Evolutionary conservation across 2,329 filamentous ascomycete genomes (phyloP).

Genomic region (Anthostomella pinea): DNA sequence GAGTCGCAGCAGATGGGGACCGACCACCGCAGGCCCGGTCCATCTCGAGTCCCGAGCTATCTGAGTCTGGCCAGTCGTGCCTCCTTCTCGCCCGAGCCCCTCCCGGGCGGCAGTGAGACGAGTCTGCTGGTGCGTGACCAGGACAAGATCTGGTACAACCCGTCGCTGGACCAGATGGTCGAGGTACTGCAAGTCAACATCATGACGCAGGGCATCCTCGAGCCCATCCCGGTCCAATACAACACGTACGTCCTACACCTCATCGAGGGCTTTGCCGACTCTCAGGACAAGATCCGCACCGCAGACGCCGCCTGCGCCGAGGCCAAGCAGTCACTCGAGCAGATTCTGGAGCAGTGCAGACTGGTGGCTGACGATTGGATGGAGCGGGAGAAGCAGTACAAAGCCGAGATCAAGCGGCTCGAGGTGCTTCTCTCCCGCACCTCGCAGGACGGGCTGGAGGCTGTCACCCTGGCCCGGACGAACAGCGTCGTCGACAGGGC

Average conservation of each 20-base stretch:
- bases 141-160: conserved; percentile 36
- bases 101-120: conserved; percentile 2
- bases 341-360: conserved; percentile 35
- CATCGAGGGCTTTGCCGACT: conserved; percentile 36
- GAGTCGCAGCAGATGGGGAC: background rate
- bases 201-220: conserved; percentile 35
- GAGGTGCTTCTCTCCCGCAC: conserved; percentile 35
- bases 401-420: conserved; percentile 38
- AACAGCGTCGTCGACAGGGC: conserved; percentile 41
- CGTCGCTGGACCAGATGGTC: conserved; percentile 42
- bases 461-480: conserved; percentile 42
- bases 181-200: conserved; percentile 42
- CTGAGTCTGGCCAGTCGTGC: conserved; percentile 14
- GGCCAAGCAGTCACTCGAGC: conserved; percentile 27
- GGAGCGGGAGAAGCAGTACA: conserved; percentile 36
- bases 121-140: conserved; percentile 21
- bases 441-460: conserved; percentile 40
- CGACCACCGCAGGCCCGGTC: conserved; percentile 11
- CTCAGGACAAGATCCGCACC: conserved; percentile 29
- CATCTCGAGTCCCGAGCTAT: conserved; percentile 23
- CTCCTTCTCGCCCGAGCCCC: conserved; percentile 11
- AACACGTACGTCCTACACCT: conserved; percentile 42
- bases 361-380: conserved; percentile 37
- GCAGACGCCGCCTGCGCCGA: conserved; percentile 27
- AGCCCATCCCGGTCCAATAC: conserved; percentile 39